phyloP scores from a whole-genome alignment of 2,329 filamentous ascomycete genomes.

The Chaetomium sp. region DNA sequence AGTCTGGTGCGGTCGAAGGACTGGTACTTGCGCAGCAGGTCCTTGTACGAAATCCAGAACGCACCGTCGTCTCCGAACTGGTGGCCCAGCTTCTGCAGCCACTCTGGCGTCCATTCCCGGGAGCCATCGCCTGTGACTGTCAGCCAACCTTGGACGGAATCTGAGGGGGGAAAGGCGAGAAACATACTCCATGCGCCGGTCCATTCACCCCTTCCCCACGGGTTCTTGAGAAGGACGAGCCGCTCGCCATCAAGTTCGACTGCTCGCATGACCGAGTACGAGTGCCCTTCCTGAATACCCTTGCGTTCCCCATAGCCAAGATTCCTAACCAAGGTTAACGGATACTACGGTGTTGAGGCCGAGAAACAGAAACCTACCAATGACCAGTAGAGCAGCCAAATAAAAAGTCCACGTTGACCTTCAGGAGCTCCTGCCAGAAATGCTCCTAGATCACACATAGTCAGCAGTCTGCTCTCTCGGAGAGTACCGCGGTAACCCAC shows the following conservation, averaged over 20 bases:
- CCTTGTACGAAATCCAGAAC: slow-evolving; percentile 66
- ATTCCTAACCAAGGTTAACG: slow-evolving; percentile 40
- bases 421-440: slow-evolving; percentile 84
- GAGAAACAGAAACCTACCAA: slow-evolving; percentile 39
- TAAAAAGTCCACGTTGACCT: slow-evolving; percentile 78
- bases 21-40: slow-evolving; percentile 63
- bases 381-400: slow-evolving; percentile 71
- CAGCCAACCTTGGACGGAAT: slow-evolving; percentile 26
- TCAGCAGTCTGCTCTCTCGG: no score
- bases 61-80: slow-evolving; percentile 64
- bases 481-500: not conserved
- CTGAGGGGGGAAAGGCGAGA: not conserved
- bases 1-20: slow-evolving; percentile 64
- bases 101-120: slow-evolving; percentile 62
- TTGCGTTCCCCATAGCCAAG: slow-evolving; percentile 62
- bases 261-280: slow-evolving; percentile 63
- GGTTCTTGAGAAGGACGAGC: slow-evolving; percentile 55
- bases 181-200: slow-evolving; percentile 55
- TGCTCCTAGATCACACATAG: slow-evolving; percentile 51
- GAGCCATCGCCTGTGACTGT: slow-evolving; percentile 50
- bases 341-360: not conserved
- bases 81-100: slow-evolving; percentile 59
- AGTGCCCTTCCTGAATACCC: slow-evolving; percentile 61
- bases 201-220: slow-evolving; percentile 65
- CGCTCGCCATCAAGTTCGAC: slow-evolving; percentile 53